Base-by-base conservation (phyloP, 1,139 yeast species). In the Yarrowia galli region DNA sequence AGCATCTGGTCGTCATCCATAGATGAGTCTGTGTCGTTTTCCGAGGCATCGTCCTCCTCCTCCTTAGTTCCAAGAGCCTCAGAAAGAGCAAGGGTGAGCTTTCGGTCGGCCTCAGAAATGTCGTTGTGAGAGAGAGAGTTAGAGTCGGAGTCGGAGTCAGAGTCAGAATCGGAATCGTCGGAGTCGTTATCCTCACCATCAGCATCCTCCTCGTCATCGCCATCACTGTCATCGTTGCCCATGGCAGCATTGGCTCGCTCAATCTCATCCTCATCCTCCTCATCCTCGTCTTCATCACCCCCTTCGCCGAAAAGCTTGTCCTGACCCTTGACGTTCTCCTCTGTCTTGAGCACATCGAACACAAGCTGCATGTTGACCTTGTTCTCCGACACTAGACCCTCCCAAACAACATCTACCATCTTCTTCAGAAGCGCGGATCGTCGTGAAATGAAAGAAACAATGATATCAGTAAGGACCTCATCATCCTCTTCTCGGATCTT, bases 1-100 rank as follows among this genome's bases (percentile, higher is more conserved):
- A 93, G 87, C 99, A 95, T 95, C 77, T 92, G 93, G 73, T 93
- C 98, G 76, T 95, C 99, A 72, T 95, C 96, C 96, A 92, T 90
- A 2, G 92, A 86, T n/a, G 73, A 77, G 2, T 78, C 81, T 3
- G 77, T 76, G 35, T 73, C 75, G 15, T 75, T 74, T 1, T 70
- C 73, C 40, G 68, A 71, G 20, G 51, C 61, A n/a, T 67, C 69
- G 38, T 67, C 53, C 43, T 68, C 58, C 8, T 68, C 58, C 10
- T 71, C 70, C 18, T 69, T 56, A 32, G 91, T 83, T 8, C 92
- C 91, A 64, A 92, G 81, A 0, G 97, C 97, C 71, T 87, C 83
- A 0, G 97, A 96, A 25, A 92, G 80, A 49, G 92, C 93, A 51
- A 84, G 79, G 61, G 87, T 87, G 3, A 97, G 87, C 69, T 85